A percentile compares a stretch with the other conserved stretches of the same genome.
Evolutionary conservation across 805 yeast species (phyloP).

Genomic region (Babjeviella inositovora): DNA sequence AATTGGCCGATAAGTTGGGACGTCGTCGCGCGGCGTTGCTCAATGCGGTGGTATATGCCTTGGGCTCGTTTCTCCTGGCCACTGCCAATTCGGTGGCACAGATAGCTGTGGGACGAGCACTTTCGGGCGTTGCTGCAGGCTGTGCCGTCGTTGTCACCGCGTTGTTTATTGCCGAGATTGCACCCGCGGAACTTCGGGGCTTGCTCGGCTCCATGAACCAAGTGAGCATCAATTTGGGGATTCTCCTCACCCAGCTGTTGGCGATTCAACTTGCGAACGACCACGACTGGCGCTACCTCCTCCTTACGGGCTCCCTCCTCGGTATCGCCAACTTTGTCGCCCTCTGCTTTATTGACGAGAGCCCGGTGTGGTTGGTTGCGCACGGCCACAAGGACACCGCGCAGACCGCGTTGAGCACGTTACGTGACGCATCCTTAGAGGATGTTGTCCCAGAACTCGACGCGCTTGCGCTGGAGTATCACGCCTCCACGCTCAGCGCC

Average conservation of each 20-base stretch:
- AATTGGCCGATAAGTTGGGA: constrained; percentile 50
- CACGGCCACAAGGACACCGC: constrained; percentile 29
- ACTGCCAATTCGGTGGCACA: constrained; percentile 20
- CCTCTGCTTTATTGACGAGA: constrained; percentile 37
- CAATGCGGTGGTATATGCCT: constrained; percentile 30
- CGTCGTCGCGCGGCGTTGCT: constrained; percentile 34
- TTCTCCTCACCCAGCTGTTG: constrained; percentile 59
- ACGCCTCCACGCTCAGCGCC: too few species aligned
- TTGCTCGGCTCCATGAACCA: constrained; percentile 83
- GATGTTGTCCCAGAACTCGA: too few species aligned
- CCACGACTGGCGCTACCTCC: constrained; percentile 55
- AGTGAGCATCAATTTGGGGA: constrained; percentile 74
- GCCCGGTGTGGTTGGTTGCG: constrained; percentile 68
- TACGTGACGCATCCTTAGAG: not conserved
- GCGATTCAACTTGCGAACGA: constrained; percentile 57
- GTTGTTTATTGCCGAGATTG: constrained; percentile 61
- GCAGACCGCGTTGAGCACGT: constrained; percentile 6
- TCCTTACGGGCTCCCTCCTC: constrained; percentile 42
- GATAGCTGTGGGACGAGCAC: constrained; percentile 52
- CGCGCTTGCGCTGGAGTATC: too few species aligned
- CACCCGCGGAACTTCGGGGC: constrained; percentile 59
- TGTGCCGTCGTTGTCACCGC: constrained; percentile 77
- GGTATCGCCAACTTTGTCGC: constrained; percentile 31
- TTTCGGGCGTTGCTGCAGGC: constrained; percentile 83
- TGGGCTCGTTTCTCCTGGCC: constrained; percentile 53